Evolutionary conservation across 768 basidiomycete genomes (phyloP), one percentile per base, ranked within the genome.

Genomic region (Russula brevipes): DNA sequence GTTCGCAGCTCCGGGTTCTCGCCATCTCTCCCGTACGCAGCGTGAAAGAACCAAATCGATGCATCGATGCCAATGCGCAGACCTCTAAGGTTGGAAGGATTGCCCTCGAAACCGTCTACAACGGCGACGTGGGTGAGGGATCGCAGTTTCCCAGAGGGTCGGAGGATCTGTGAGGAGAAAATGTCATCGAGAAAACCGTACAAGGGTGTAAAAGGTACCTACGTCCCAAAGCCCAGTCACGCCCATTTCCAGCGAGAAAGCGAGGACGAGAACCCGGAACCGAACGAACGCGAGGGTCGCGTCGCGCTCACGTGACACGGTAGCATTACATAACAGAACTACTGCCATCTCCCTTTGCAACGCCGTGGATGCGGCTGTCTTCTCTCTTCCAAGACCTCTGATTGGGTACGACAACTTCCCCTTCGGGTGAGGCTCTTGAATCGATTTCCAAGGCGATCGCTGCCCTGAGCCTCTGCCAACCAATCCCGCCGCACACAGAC

Each of bases 1-100:
- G 89, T 94, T 33, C 92, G 79, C 9, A 94, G 78, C 59, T 91
- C 89, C 8, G 93, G 93, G 62, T 94, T 94, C 72, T 94, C 90
- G 12, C 92, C 93, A 68, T 89, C 87, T 59, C 75, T 78, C 12
- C 88, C 86, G 66, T 88, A 83, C 30, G 86, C 81, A 0, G 85
- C 86, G 65, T 93, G 91, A 64, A 87, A 89, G 70, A 89, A 88
- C 88, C 88, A 90, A 59, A 91, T 73, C 74, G 78, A 87, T 17
- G 91, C 91, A 70, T 96, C 94, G 52, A 95, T 91, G 3, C 94
- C 94, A 36, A 96, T 77, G 24, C 90, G 83, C 66, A 87, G 88
- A 8, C 91, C 92, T 50, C 91, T 82, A 38, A 83, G 76, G 24
- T 82, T 81, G 41, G 81, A 76, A 1, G 79, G 78, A 69, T 91